Evolutionary conservation across 2,329 filamentous ascomycete species (phyloP).

Genomic region (Paracoccidioides brasiliensis): DNA sequence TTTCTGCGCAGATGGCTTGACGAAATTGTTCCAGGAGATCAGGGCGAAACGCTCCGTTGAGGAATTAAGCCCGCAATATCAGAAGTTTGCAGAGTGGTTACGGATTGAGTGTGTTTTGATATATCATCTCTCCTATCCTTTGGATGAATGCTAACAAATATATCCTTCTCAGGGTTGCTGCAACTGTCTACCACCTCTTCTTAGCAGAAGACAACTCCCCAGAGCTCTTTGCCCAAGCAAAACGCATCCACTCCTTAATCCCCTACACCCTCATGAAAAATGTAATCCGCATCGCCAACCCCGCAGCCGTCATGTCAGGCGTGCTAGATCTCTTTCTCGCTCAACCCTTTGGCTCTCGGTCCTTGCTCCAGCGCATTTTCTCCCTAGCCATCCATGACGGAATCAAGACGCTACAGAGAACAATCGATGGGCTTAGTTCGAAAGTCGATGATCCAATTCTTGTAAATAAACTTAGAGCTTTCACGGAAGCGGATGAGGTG

Average conservation of each 20-base stretch:
- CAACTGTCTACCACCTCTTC: constrained; percentile 93
- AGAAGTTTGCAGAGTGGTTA: constrained; percentile 97
- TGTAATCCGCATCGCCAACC: constrained; percentile 90
- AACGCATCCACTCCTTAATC: constrained; percentile 85
- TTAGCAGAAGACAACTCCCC: constrained; percentile 96
- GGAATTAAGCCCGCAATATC: constrained; percentile 86
- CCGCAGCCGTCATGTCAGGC: constrained; percentile 91
- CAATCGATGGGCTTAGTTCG: constrained; percentile 61
- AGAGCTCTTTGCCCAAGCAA: constrained; percentile 86
- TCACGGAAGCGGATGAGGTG: constrained; percentile 60
- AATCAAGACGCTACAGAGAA: constrained; percentile 71
- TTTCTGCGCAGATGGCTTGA: constrained; percentile 55
- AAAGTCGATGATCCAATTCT: constrained; percentile 76
- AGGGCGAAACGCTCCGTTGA: constrained; percentile 75
- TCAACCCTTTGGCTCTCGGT: constrained; percentile 82
- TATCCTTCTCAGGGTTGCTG: constrained; percentile 50
- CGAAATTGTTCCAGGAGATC: constrained; percentile 86
- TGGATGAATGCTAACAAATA: constrained; percentile 6
- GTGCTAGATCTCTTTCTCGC: constrained; percentile 91
- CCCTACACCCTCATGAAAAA: constrained; percentile 93
- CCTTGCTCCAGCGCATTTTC: constrained; percentile 87
- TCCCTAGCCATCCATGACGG: constrained; percentile 83
- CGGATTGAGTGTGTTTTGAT: constrained; percentile 56
- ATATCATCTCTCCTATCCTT: no score
- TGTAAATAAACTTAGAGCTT: constrained; percentile 67